Conservation (phyloP, 2,329 filamentous ascomycete genomes). For the Aspergillus ruber region DNA sequence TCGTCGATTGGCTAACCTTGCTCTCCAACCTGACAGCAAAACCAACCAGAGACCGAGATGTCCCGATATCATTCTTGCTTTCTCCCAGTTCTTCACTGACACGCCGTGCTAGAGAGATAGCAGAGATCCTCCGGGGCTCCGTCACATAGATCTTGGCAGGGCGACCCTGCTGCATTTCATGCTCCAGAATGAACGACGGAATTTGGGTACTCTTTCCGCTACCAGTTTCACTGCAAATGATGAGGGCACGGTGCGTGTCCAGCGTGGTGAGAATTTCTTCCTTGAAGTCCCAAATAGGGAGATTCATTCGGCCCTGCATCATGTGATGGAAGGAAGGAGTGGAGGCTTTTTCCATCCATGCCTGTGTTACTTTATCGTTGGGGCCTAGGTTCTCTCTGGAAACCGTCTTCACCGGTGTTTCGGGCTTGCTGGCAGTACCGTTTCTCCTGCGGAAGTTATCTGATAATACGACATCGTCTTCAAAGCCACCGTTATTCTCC, state of each 20-base stretch:
- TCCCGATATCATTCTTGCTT: conserved; percentile 72
- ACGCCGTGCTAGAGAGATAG: conserved; percentile 84
- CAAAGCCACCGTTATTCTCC: conserved; percentile 42
- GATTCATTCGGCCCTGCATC: conserved; percentile 67
- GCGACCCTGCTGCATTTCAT: conserved; percentile 73
- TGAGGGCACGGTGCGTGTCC: conserved; percentile 74
- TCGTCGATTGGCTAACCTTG: conserved; percentile 72
- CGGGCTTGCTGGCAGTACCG: conserved; percentile 22
- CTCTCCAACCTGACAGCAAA: conserved; percentile 92
- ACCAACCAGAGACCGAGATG: conserved; percentile 74
- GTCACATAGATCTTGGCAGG: conserved; percentile 92
- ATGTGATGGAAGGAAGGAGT: conserved; percentile 64
- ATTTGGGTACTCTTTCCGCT: conserved; percentile 97
- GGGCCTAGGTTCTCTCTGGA: conserved; percentile 16
- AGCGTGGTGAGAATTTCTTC: conserved; percentile 71
- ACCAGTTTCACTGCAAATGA: conserved; percentile 93
- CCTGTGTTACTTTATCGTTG: conserved; percentile 40
- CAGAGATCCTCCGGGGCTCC: conserved; percentile 90
- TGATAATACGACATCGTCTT: conserved; percentile 68
- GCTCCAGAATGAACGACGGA: conserved; percentile 87
- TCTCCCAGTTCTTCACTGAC: conserved; percentile 95
- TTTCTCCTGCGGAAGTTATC: conserved; percentile 61
- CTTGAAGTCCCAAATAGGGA: conserved; percentile 86
- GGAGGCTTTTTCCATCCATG: conserved; percentile 49
- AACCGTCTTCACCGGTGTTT: conserved; percentile 18